Percentiles rank a stretch among this genome's conserved stretches.
These are phyloP conservation scores for Claviceps cyperi DNA, from an alignment of 2,329 filamentous ascomycete species.

Conservation along the genomic window DNA sequence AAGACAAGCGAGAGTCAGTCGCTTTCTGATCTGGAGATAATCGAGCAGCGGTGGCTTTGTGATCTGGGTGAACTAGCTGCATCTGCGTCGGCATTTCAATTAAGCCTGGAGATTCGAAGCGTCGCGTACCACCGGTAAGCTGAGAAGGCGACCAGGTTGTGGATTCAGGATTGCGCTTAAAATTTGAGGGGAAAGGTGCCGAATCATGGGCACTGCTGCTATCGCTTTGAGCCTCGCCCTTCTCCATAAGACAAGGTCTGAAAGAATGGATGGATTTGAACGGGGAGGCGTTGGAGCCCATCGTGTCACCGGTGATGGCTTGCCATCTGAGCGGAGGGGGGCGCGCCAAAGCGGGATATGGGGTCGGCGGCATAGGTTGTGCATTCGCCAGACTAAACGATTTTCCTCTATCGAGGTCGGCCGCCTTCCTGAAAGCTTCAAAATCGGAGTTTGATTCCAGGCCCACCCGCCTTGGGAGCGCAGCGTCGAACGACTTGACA, in stretches of 20 bases:
- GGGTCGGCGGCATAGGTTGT: slow-evolving; percentile 27
- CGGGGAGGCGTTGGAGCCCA: slow-evolving; percentile 20
- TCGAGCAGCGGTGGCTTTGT: slow-evolving; percentile 38
- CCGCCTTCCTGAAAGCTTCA: slow-evolving; percentile 61
- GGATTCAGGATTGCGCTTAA: slow-evolving; percentile 36
- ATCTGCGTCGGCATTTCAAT: slow-evolving; percentile 13
- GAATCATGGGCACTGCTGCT: slow-evolving; percentile 33
- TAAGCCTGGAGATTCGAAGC: slow-evolving; percentile 24
- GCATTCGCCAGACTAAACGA: slow-evolving; percentile 30
- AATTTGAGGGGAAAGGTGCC: slow-evolving; percentile 39
- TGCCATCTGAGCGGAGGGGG: slow-evolving; percentile 32
- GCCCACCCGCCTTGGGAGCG: slow-evolving; percentile 53
- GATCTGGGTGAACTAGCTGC: slow-evolving; percentile 21
- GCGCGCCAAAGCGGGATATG: slow-evolving; percentile 19
- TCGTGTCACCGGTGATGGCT: slow-evolving; percentile 30
- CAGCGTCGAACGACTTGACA: slow-evolving; percentile 53
- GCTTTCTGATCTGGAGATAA: slow-evolving; percentile 35
- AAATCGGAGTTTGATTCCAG: slow-evolving; percentile 70
- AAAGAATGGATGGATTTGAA: slow-evolving; percentile 10
- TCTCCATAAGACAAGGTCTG: slow-evolving; percentile 11
- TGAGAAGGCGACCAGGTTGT: slow-evolving; percentile 26
- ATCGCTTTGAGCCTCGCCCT: slow-evolving; percentile 32
- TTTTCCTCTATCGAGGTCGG: slow-evolving; percentile 45
- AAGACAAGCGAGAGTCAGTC: slow-evolving; percentile 38
- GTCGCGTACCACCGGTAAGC: slow-evolving; percentile 26